Conservation (phyloP, 1,139 yeast species). For the Kodamaea sp. region DNA sequence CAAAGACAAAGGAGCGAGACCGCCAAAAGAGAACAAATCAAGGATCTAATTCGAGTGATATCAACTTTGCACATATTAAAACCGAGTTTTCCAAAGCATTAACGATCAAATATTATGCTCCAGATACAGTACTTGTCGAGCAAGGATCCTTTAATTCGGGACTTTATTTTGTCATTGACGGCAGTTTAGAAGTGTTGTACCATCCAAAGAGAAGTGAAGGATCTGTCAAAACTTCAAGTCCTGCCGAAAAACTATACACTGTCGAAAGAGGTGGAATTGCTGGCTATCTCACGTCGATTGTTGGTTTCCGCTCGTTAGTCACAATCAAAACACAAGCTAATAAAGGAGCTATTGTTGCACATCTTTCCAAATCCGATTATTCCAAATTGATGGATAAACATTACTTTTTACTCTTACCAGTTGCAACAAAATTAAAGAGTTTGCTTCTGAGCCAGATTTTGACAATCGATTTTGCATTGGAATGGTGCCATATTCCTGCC, state of each 20-base stretch:
- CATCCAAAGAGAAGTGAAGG: constrained; percentile 9
- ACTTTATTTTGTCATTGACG: constrained; percentile 73
- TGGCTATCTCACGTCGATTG: constrained; percentile 78
- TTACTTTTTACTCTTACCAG: constrained; percentile 70
- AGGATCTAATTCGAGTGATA: constrained; percentile 1
- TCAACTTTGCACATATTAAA: constrained; percentile 37
- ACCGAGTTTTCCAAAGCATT: constrained; percentile 62
- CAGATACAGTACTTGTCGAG: constrained; percentile 55
- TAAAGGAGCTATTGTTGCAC: constrained; percentile 61
- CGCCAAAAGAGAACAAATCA: background rate
- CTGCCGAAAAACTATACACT: constrained; percentile 44
- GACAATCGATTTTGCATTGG: constrained; percentile 84
- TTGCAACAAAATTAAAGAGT: constrained; percentile 69
- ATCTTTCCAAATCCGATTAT: constrained; percentile 58
- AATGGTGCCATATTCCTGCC: constrained; percentile 89
- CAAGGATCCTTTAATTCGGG: constrained; percentile 72
- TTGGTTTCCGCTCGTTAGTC: constrained; percentile 78
- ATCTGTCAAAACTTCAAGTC: constrained; percentile 12
- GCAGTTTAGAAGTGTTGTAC: constrained; percentile 61
- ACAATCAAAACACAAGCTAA: constrained; percentile 57
- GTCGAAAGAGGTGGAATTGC: constrained; percentile 80
- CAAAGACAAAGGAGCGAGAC: constrained; percentile 1
- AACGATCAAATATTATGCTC: constrained; percentile 51
- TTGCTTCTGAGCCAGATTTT: constrained; percentile 65
- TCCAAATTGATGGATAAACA: constrained; percentile 69